Evolutionary conservation across 2,329 filamentous ascomycete species (phyloP), one percentile per base, ranked within the genome.

Genomic region (Colletotrichum camelliae): DNA sequence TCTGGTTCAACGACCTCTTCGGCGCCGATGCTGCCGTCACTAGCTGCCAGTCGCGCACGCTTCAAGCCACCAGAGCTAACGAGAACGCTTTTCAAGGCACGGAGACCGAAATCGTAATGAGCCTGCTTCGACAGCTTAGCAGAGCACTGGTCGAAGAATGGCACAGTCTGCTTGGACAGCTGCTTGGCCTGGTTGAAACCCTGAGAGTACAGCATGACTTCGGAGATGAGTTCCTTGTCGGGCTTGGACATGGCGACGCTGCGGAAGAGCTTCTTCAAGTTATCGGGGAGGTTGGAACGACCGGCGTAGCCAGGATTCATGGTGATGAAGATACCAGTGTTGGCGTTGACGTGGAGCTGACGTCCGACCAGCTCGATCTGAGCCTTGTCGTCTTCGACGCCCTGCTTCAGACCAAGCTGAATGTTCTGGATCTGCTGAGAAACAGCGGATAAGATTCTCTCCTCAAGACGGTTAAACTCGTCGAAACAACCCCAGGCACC

Each of bases 381-480:
- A 3, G 95, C 89, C 83, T 95, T 95, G 8, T 94, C 92, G 80
- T 98, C 95, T 71, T 95, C 93, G 9, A 88, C 93, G 39, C 94
- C 93, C 83, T 96, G 95, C 83, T 96, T 96, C 70, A 99, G 89
- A 73, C 97, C 97, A 78, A 98, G 92, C 84, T 99, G 97, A 77
- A 99, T 99, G 83, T 99, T 99, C 83, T 99, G 97, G 69, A 99
- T 98, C 84, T 99, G 97, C 84, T 99, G 97, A 24, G 97, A 99
- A 18, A 99, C 97, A 21, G 97, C 97, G 60, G 97, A 99, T 77
- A 99, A 86, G 76, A 99, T 99, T 78, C 97, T 93, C 87, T 99
- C 97, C 82, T 99, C 97, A 24, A 99, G 89, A 90, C 97, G 95
- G 86, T 99, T 99, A 89, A 99, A 99, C 88, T 99, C 97, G 82